Percentiles rank a stretch among this genome's conserved stretches.
Evolutionary conservation across 805 yeast genomes (phyloP).

Genomic region (Lachancea meyersii): DNA sequence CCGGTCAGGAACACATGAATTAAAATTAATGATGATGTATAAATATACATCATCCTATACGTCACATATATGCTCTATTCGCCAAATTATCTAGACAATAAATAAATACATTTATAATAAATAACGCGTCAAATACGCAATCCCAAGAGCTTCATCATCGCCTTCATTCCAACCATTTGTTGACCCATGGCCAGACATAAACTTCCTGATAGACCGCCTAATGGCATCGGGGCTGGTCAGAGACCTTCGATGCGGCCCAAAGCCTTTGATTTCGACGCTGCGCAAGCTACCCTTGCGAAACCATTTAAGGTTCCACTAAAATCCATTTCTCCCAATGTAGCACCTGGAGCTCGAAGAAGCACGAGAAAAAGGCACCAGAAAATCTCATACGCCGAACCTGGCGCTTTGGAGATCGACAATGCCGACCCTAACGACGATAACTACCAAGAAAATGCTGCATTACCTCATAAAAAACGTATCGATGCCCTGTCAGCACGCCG

Average conservation of each 20-base stretch:
- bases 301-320: conserved; percentile 67
- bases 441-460: conserved; percentile 20
- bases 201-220: conserved; percentile 39
- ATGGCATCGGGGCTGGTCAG: conserved; percentile 62
- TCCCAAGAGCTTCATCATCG: no score
- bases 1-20: no score
- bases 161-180: neutral
- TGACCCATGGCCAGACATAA: conserved; percentile 33
- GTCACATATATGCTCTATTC: no score
- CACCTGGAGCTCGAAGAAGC: conserved; percentile 10
- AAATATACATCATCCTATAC: no score
- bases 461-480: conserved; percentile 33
- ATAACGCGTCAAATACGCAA: no score
- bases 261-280: conserved; percentile 48
- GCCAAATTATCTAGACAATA: no score
- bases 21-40: no score
- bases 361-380: conserved; percentile 29
- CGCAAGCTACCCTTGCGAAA: conserved; percentile 46
- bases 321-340: conserved; percentile 14
- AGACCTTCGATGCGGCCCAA: conserved; percentile 53
- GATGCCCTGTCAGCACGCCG: conserved; percentile 61
- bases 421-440: conserved; percentile 30
- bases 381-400: conserved; percentile 31
- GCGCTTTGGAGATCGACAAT: conserved; percentile 21
- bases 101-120: no score